These are phyloP conservation scores for Phytophthora macrochlamydospora DNA, from an alignment of 352 stramenopile species.

Conservation along the genomic window DNA sequence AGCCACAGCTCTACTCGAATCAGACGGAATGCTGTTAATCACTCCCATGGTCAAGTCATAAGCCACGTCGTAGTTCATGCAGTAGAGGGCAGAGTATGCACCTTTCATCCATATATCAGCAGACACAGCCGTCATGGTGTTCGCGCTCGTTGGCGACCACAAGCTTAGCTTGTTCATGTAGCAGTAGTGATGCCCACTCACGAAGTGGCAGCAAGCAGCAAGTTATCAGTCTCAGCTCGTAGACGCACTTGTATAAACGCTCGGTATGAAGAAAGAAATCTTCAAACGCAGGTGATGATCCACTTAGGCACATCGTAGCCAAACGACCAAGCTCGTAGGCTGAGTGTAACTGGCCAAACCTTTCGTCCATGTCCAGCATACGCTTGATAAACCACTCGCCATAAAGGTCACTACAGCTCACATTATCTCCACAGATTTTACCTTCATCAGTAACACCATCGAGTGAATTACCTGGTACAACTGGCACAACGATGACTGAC, in stretches of 20 bases:
- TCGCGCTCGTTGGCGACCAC: conserved; percentile 38
- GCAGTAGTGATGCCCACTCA: conserved; percentile 62
- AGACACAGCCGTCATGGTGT: conserved; percentile 11
- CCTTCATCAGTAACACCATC: conserved; percentile 43
- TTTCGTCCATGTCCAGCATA: conserved; percentile 60
- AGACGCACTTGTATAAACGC: conserved; percentile 64
- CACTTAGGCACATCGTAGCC: conserved; percentile 35
- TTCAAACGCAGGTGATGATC: conserved; percentile 35
- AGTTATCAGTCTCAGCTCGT: conserved; percentile 43
- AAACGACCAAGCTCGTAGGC: conserved; percentile 53
- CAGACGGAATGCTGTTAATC: conserved; percentile 27
- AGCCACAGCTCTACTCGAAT: conserved; percentile 2
- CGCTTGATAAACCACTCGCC: conserved; percentile 54
- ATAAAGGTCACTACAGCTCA: conserved; percentile 19
- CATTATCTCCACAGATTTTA: too few relatives aligned
- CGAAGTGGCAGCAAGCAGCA: conserved; percentile 49
- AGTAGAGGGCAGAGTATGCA: conserved; percentile 71
- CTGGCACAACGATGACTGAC: conserved; percentile 19
- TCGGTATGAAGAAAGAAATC: conserved; percentile 60
- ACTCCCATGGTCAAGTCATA: conserved; percentile 53
- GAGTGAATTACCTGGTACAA: conserved; percentile 45
- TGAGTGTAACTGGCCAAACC: conserved; percentile 60
- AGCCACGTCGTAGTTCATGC: conserved; percentile 66
- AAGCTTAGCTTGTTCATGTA: conserved; percentile 62
- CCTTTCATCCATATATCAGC: conserved; percentile 63